Conservation (phyloP, 2,329 filamentous ascomycete species). For the Paecilomyces variotii region DNA sequence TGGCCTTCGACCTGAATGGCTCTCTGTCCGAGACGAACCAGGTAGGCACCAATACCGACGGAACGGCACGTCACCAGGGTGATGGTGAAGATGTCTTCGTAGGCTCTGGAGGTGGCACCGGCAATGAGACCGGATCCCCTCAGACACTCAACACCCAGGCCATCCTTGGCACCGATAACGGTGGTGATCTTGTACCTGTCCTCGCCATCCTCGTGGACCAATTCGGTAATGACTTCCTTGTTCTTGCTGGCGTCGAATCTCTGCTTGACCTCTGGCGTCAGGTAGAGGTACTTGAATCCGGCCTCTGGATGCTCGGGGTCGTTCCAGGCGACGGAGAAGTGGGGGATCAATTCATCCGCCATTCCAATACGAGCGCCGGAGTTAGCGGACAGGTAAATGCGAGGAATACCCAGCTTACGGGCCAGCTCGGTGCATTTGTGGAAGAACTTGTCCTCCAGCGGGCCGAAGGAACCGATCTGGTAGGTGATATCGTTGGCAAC, state of each 20-base stretch:
- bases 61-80: conserved; percentile 96
- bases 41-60: conserved; percentile 98
- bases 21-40: conserved; percentile 95
- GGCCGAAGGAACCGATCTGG: conserved; percentile 97
- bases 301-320: conserved; percentile 69
- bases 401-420: conserved; percentile 85
- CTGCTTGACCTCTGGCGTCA: conserved; percentile 78
- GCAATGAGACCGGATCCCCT: conserved; percentile 96
- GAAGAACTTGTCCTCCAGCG: conserved; percentile 96
- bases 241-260: conserved; percentile 71
- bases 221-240: conserved; percentile 78
- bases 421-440: conserved; percentile 97
- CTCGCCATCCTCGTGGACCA: conserved; percentile 78
- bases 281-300: conserved; percentile 95
- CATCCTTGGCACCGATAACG: conserved; percentile 86
- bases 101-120: conserved; percentile 90
- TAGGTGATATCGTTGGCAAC: conserved; percentile 99
- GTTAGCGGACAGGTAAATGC: conserved; percentile 97
- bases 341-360: conserved; percentile 91
- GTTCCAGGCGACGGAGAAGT: conserved; percentile 98
- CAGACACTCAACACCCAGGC: conserved; percentile 94
- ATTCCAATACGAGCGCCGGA: conserved; percentile 96
- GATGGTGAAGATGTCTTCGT: conserved; percentile 98
- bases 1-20: conserved; percentile 98
- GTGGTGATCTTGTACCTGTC: conserved; percentile 90